Percentiles rank a stretch among this genome's conserved stretches.
phyloP scores from a whole-genome alignment of 2,329 filamentous ascomycete species.

The Trichophyton simii region DNA sequence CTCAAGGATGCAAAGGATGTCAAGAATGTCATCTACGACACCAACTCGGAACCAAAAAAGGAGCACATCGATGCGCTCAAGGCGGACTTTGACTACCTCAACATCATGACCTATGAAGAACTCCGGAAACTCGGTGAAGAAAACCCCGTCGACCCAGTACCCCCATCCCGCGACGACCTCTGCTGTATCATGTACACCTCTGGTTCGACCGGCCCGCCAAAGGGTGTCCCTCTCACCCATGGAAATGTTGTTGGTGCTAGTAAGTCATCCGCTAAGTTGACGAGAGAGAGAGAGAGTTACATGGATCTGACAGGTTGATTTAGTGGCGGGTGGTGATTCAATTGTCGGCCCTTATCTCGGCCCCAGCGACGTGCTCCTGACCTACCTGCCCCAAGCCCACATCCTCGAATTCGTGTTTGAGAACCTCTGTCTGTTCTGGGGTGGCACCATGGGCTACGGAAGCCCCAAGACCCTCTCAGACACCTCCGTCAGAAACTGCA shows the following conservation, averaged over 20 bases:
- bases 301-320: background rate
- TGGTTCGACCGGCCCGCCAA: slow-evolving; percentile 72
- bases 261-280: slow-evolving; percentile 33
- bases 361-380: slow-evolving; percentile 65
- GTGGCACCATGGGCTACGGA: slow-evolving; percentile 78
- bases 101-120: slow-evolving; percentile 41
- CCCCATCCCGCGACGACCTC: too few species aligned
- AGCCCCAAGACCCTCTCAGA: slow-evolving; percentile 83
- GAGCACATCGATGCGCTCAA: slow-evolving; percentile 40
- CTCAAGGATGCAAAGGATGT: slow-evolving; percentile 42
- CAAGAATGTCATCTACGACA: slow-evolving; percentile 44
- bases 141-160: too few species aligned
- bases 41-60: slow-evolving; percentile 36
- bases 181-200: slow-evolving; percentile 54
- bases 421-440: slow-evolving; percentile 78
- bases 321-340: slow-evolving; percentile 66
- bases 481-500: slow-evolving; percentile 72
- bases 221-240: slow-evolving; percentile 72
- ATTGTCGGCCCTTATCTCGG: slow-evolving; percentile 68
- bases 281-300: too few species aligned
- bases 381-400: slow-evolving; percentile 87
- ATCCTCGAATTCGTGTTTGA: slow-evolving; percentile 96
- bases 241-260: slow-evolving; percentile 65
- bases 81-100: slow-evolving; percentile 38
- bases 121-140: slow-evolving; percentile 16